Conservation (phyloP, 2,329 filamentous ascomycete genomes). For the Fusarium chlamydosporum region DNA sequence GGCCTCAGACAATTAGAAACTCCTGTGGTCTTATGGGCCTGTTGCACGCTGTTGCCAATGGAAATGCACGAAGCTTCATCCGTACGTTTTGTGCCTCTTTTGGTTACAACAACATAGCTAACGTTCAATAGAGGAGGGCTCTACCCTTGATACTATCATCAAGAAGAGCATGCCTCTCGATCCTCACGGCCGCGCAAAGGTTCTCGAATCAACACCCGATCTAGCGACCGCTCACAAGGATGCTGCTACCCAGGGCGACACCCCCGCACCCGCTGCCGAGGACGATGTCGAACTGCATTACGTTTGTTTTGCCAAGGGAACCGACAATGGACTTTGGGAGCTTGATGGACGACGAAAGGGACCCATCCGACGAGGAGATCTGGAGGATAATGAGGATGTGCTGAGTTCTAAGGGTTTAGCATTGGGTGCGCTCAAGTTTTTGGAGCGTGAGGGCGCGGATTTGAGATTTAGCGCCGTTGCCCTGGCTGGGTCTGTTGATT, state of each 20-base stretch:
- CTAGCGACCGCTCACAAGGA: conserved; percentile 84
- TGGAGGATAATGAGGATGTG: conserved; percentile 76
- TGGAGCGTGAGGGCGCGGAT: conserved; percentile 69
- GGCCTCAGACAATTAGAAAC: conserved; percentile 93
- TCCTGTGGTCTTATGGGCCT: conserved; percentile 93
- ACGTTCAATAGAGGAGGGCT: conserved; percentile 59
- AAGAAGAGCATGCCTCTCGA: conserved; percentile 77
- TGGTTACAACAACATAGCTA: neutral
- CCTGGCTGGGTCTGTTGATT: conserved; percentile 67
- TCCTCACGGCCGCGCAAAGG: conserved; percentile 74
- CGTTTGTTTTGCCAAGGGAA: conserved; percentile 88
- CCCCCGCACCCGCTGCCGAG: conserved; percentile 80
- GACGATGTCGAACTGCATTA: conserved; percentile 94
- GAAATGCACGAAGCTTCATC: conserved; percentile 75
- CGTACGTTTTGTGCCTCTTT: conserved; percentile 53
- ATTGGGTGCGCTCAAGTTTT: conserved; percentile 73
- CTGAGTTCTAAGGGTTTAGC: conserved; percentile 81
- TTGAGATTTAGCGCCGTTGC: conserved; percentile 72
- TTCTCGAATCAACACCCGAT: conserved; percentile 82
- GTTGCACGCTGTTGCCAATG: conserved; percentile 86
- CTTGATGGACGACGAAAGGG: conserved; percentile 72
- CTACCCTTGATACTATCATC: conserved; percentile 75
- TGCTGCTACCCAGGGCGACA: conserved; percentile 84
- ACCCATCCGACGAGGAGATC: conserved; percentile 67
- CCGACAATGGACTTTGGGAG: conserved; percentile 74